A percentile compares a stretch with the other conserved stretches of the same genome.
These are phyloP conservation scores for Taiwanofungus camphoratus DNA, from an alignment of 1,284 basidiomycete genomes.

Conservation along the genomic window DNA sequence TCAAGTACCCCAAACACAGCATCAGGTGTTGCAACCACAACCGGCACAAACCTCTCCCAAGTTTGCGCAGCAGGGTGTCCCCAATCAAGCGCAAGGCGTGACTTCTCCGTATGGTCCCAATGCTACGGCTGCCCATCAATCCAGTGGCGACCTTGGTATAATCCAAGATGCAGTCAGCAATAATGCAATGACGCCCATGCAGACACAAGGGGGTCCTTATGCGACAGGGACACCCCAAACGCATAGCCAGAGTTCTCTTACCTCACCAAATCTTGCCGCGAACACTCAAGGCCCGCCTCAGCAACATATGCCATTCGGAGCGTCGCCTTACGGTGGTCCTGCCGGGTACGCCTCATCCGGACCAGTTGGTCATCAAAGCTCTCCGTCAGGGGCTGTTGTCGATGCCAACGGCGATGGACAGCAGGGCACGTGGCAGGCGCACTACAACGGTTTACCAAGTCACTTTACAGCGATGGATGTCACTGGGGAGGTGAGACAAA, in stretches of 20 bases:
- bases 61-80: not conserved
- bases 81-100: not conserved
- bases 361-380: slow-evolving; percentile 3
- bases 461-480: slow-evolving; percentile 31
- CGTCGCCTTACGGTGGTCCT: slow-evolving; percentile 21
- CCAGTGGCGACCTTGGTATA: not conserved
- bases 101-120: not conserved
- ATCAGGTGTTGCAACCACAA: not conserved
- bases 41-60: too few relatives aligned
- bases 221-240: too few relatives aligned
- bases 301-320: slow-evolving; percentile 16
- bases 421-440: slow-evolving; percentile 13
- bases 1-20: not conserved
- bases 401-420: slow-evolving; percentile 11
- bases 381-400: slow-evolving; percentile 8
- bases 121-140: not conserved
- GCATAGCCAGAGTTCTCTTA: not conserved
- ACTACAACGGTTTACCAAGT: slow-evolving; percentile 24
- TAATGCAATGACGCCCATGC: not conserved
- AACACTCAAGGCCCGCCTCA: slow-evolving; percentile 1
- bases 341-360: slow-evolving; percentile 8
- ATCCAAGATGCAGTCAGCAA: not conserved
- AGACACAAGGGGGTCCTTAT: not conserved
- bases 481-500: slow-evolving; percentile 19
- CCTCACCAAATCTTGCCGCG: slow-evolving; percentile 1